Conservation (phyloP, 2,329 filamentous ascomycete species). For the Sporothrix luriei region DNA sequence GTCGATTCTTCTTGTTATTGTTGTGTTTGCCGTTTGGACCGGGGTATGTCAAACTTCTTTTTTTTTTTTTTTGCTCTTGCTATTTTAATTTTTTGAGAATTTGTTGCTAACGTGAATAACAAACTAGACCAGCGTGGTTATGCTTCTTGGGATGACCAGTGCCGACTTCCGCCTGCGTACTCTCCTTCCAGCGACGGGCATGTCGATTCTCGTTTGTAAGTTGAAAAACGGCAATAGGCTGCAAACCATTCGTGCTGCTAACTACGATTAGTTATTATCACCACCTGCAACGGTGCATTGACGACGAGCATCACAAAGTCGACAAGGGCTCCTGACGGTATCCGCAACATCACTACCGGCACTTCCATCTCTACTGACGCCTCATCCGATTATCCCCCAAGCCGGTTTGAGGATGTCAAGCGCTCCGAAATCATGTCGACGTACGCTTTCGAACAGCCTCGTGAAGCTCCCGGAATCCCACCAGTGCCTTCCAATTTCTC, state of each 20-base stretch:
- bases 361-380: conserved; percentile 49
- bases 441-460: conserved; percentile 44
- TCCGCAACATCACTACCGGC: conserved; percentile 44
- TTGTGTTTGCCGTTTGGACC: conserved; percentile 57
- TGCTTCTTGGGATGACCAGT: conserved; percentile 53
- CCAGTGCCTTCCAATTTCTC: conserved; percentile 43
- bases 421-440: conserved; percentile 44
- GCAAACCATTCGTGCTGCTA: neutral
- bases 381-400: conserved; percentile 49
- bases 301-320: conserved; percentile 39
- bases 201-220: conserved; percentile 55
- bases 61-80: neutral
- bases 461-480: conserved; percentile 38
- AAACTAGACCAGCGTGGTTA: conserved; percentile 54
- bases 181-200: conserved; percentile 54
- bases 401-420: conserved; percentile 55
- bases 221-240: conserved; percentile 20
- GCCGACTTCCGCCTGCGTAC: conserved; percentile 52
- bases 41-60: conserved; percentile 43
- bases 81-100: neutral
- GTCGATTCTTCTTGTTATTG: conserved; percentile 48
- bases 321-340: conserved; percentile 43
- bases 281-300: conserved; percentile 46
- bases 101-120: conserved; percentile 31
- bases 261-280: conserved; percentile 44